Evolutionary conservation across 805 yeast genomes (phyloP), one percentile per base, ranked within the genome.

Genomic region (Candida koratica): DNA sequence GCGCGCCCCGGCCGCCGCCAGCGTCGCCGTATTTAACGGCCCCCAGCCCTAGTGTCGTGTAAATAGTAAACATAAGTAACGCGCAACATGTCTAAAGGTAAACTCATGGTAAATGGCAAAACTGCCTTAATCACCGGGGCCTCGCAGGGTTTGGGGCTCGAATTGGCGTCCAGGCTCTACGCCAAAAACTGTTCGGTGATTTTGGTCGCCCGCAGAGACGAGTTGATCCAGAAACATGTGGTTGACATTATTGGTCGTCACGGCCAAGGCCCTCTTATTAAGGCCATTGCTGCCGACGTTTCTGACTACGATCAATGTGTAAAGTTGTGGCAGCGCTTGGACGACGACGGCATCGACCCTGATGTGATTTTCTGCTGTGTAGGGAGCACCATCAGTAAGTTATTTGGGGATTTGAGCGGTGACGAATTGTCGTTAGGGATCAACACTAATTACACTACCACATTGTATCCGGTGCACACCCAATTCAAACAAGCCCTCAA

Each of bases 111-210:
- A 8, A 63, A 69, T 34, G 72, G 73, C 17, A 74, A 72, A 52
- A 54, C 74, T 1, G 88, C 82, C 3, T 70, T 90, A 12, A 71
- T 90, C n/a, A 76, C 95, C 0, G 98, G 98, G 3, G 97, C 87
- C 0, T 87, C 96, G 0, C 98, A 90, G 52, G 98, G 98, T 0
- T 65, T 90, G 1, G 98, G 98, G 0, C 79, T 79, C 3, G 84
- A 82, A 25, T 58, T 90, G 38, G 95, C 95, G 0, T 62, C 64
- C 27, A 67, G 73, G 37, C 62, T 81, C 30, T 75, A 70, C 38
- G 42, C 66, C 2, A 47, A 53, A 13, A 79, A 81, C 3, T 83
- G 88, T 24, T 71, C 75, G 36, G 84, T 89, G 1, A 63, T 83
- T 1, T 59, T 93, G 13, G 82, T 89, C 9, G 87, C 97, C 1